Evolutionary conservation across 805 yeast species (phyloP).

Genomic region (Suhomyces sp.): DNA sequence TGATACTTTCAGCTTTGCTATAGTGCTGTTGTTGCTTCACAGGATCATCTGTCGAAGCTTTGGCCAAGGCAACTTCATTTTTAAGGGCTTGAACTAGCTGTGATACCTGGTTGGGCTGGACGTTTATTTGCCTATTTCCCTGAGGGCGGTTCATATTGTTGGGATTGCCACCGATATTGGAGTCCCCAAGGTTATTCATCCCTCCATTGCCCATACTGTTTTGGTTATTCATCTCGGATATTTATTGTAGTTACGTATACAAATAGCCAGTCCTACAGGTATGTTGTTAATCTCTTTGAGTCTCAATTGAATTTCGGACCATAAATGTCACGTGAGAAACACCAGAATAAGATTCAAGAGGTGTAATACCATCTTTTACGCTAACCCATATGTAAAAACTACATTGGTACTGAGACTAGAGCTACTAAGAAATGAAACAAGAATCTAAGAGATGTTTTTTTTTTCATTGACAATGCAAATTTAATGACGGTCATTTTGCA

Average conservation of each 20-base stretch:
- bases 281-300: background rate
- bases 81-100: conserved; percentile 60
- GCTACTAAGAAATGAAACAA: too few species aligned
- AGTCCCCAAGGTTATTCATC: background rate
- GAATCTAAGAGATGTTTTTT: too few species aligned
- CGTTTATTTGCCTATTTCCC: conserved; percentile 17
- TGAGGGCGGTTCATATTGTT: conserved; percentile 1
- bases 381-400: too few species aligned
- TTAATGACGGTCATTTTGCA: too few species aligned
- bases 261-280: background rate
- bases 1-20: conserved; percentile 61
- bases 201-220: conserved; percentile 1
- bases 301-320: background rate
- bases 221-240: conserved; percentile 2
- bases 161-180: background rate
- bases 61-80: conserved; percentile 59
- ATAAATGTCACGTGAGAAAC: background rate
- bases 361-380: background rate
- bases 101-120: conserved; percentile 53
- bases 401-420: too few species aligned
- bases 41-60: conserved; percentile 56
- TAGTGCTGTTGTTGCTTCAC: conserved; percentile 63
- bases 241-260: background rate
- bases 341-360: background rate
- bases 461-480: too few species aligned